Conservation (phyloP, 257 asterid genomes). For the Agastache rugosa region DNA sequence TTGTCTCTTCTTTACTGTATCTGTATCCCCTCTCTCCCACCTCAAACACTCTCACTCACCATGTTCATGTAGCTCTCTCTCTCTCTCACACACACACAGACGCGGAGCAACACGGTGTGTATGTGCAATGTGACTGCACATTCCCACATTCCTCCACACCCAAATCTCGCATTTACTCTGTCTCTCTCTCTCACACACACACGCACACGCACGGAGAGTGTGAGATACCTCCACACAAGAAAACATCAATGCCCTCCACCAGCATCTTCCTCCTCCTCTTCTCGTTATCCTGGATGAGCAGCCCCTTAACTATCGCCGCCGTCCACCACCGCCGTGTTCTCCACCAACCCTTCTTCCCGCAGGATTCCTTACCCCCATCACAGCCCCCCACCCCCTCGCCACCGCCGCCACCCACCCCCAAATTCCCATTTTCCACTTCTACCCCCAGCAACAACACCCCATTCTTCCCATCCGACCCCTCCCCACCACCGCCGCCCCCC, state of each 20-base stretch:
- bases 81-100: neutral
- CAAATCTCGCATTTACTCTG: slow-evolving; percentile 29
- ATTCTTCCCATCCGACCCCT: slow-evolving; percentile 59
- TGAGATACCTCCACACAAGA: neutral
- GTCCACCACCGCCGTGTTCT: slow-evolving; percentile 66
- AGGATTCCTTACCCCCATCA: slow-evolving; percentile 51
- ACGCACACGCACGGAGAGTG: slow-evolving; percentile 21
- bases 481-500: slow-evolving; percentile 74
- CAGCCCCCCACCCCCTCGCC: slow-evolving; percentile 51
- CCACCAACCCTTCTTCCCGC: slow-evolving; percentile 70
- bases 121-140: slow-evolving; percentile 35
- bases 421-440: slow-evolving; percentile 57
- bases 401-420: slow-evolving; percentile 47
- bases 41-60: slow-evolving; percentile 17
- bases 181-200: slow-evolving; percentile 27
- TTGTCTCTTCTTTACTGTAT: neutral
- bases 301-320: slow-evolving; percentile 33
- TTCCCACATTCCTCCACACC: slow-evolving; percentile 10
- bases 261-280: slow-evolving; percentile 32
- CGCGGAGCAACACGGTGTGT: slow-evolving; percentile 10
- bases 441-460: slow-evolving; percentile 47
- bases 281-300: slow-evolving; percentile 27
- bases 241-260: slow-evolving; percentile 36
- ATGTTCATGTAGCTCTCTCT: slow-evolving; percentile 6
- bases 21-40: neutral